Conservation (phyloP, 2,329 filamentous ascomycete species). For the Fusarium sp. region DNA sequence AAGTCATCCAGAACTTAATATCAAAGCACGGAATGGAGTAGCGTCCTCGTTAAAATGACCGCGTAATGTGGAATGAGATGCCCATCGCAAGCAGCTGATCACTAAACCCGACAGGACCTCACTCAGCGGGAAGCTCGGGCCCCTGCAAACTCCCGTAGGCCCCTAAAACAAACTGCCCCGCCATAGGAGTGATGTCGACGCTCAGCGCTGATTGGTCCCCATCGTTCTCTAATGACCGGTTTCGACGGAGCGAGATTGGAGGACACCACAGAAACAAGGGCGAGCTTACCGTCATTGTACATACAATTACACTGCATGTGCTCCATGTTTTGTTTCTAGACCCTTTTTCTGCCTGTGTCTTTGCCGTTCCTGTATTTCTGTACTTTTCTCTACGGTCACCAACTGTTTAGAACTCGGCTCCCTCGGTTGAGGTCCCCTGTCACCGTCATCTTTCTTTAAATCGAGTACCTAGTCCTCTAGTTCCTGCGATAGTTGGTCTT, state of each 20-base stretch:
- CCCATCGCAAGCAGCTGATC: slow-evolving; percentile 21
- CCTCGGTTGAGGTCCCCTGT: slow-evolving; percentile 19
- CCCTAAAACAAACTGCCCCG: slow-evolving; percentile 26
- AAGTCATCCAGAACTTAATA: not conserved
- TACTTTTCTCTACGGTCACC: not conserved
- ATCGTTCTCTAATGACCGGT: slow-evolving; percentile 1
- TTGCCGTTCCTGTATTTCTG: slow-evolving; percentile 7
- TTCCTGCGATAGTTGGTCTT: not conserved
- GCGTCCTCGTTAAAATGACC: not conserved
- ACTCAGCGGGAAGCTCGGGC: not conserved
- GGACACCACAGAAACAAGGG: slow-evolving; percentile 11
- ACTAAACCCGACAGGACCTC: not conserved
- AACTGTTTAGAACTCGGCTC: slow-evolving; percentile 10
- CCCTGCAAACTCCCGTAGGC: not conserved
- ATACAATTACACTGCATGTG: slow-evolving; percentile 15
- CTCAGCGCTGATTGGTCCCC: slow-evolving; percentile 23
- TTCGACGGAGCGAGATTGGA: slow-evolving; percentile 31
- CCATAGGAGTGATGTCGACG: slow-evolving; percentile 32
- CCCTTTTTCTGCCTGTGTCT: slow-evolving; percentile 25
- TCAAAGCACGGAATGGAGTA: slow-evolving; percentile 14
- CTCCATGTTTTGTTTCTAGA: slow-evolving; percentile 23
- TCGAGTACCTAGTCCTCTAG: not conserved
- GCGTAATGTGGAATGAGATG: slow-evolving; percentile 21
- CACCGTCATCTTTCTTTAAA: not conserved
- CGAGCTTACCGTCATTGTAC: slow-evolving; percentile 42